phyloP scores from a whole-genome alignment of 2,329 filamentous ascomycete genomes.

The Beauveria bassiana region DNA sequence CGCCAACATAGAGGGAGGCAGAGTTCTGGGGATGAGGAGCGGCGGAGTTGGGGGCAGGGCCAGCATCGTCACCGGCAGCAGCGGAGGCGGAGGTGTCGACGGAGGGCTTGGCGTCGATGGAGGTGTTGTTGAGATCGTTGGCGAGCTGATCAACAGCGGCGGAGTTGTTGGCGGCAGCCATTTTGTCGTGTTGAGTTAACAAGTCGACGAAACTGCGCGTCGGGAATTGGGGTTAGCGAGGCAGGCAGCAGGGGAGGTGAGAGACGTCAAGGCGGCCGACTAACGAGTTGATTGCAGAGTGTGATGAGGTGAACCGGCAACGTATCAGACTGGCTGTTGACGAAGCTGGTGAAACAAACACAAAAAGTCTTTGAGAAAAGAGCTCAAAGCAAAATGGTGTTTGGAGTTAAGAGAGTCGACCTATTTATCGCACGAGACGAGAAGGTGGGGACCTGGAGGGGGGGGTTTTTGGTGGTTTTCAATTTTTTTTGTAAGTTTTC shows the following conservation, averaged over 20 bases:
- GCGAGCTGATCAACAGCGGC: slow-evolving; percentile 72
- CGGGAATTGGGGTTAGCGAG: slow-evolving; percentile 12
- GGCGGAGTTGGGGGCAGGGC: slow-evolving; percentile 65
- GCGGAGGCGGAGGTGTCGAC: slow-evolving; percentile 64
- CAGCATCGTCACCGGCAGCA: slow-evolving; percentile 41
- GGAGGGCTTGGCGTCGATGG: slow-evolving; percentile 59
- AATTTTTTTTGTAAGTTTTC: slow-evolving; percentile 53
- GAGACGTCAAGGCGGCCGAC: background rate
- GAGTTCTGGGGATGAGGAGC: slow-evolving; percentile 80
- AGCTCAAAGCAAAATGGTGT: slow-evolving; percentile 19
- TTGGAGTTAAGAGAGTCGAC: slow-evolving; percentile 12
- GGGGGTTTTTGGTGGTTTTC: slow-evolving; percentile 53
- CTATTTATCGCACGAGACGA: slow-evolving; percentile 11
- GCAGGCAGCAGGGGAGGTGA: background rate
- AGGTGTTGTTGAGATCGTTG: slow-evolving; percentile 65
- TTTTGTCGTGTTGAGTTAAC: slow-evolving; percentile 30
- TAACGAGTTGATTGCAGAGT: slow-evolving; percentile 4
- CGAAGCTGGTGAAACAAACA: slow-evolving; percentile 22
- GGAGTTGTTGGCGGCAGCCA: slow-evolving; percentile 52
- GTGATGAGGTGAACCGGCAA: slow-evolving; percentile 17
- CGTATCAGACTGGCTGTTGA: slow-evolving; percentile 17
- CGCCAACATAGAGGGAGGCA: slow-evolving; percentile 96
- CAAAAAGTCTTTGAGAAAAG: slow-evolving; percentile 20
- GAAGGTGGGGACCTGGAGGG: slow-evolving; percentile 35
- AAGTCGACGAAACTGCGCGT: slow-evolving; percentile 13